phyloP scores from a whole-genome alignment of 768 basidiomycete species.

The Russula sp. region DNA sequence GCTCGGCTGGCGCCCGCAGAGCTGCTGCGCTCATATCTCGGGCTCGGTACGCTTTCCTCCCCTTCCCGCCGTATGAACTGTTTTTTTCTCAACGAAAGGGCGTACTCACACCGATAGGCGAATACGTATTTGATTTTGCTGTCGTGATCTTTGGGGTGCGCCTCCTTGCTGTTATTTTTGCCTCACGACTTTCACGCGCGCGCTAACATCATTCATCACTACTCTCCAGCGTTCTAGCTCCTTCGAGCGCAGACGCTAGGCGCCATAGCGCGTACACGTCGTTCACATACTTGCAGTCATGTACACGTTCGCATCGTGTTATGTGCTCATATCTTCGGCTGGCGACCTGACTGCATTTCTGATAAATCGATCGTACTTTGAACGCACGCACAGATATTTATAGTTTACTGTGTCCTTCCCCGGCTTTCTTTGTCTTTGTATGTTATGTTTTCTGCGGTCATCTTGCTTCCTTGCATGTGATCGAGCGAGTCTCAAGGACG shows the following conservation, averaged over 20 bases:
- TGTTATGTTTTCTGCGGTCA: not conserved
- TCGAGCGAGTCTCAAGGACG: not conserved
- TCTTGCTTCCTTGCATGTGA: not conserved
- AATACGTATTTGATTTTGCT: slow-evolving; percentile 82
- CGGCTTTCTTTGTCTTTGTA: not conserved
- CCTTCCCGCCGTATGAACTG: not conserved
- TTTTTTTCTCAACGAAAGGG: slow-evolving; percentile 13
- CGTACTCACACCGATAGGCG: slow-evolving; percentile 40
- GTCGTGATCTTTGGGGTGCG: slow-evolving; percentile 77
- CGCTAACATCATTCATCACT: not conserved
- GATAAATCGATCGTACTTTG: not conserved
- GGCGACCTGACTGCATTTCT: not conserved
- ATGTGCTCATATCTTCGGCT: not conserved
- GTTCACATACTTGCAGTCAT: not conserved
- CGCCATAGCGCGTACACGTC: not conserved
- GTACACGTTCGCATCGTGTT: not conserved
- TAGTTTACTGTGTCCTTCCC: not conserved
- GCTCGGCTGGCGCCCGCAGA: slow-evolving; percentile 35
- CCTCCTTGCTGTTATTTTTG: slow-evolving; percentile 33
- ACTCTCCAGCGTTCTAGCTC: slow-evolving; percentile 54
- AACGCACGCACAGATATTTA: not conserved
- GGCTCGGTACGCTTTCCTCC: slow-evolving; percentile 46
- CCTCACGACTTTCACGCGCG: slow-evolving; percentile 3
- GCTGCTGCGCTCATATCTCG: slow-evolving; percentile 67
- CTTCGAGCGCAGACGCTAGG: slow-evolving; percentile 52